Evolutionary conservation across 31 red algal genomes (phyloP).

Genomic region (Endocladia muricata): DNA sequence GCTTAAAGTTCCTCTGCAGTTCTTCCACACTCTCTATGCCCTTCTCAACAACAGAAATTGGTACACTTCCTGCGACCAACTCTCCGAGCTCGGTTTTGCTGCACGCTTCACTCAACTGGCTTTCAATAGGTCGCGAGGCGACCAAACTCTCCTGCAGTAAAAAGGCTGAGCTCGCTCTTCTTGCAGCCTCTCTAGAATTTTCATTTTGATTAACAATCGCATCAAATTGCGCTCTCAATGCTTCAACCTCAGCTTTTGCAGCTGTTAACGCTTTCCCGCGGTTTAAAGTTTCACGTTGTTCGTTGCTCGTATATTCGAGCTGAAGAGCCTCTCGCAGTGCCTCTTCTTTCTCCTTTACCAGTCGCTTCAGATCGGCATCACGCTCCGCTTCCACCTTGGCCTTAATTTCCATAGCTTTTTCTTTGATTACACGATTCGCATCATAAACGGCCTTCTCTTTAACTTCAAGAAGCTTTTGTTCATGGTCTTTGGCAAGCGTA

Average conservation of each 20-base stretch:
- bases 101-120: slow-evolving; percentile 16
- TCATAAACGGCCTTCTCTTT: slow-evolving; percentile 32
- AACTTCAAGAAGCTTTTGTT: slow-evolving; percentile 31
- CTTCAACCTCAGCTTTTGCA: slow-evolving; percentile 37
- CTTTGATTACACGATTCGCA: slow-evolving; percentile 27
- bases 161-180: slow-evolving; percentile 41
- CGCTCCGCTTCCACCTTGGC: slow-evolving; percentile 10
- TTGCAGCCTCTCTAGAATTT: slow-evolving; percentile 49
- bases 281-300: slow-evolving; percentile 4
- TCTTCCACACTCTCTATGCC: slow-evolving; percentile 37
- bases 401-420: slow-evolving; percentile 42
- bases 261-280: slow-evolving; percentile 17
- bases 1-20: slow-evolving; percentile 24
- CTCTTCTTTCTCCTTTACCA: slow-evolving; percentile 44
- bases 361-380: slow-evolving; percentile 33
- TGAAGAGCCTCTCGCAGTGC: slow-evolving; percentile 28
- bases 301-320: slow-evolving; percentile 37
- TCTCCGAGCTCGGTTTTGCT: slow-evolving; percentile 38
- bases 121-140: slow-evolving; percentile 13
- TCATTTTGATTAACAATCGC: slow-evolving; percentile 33
- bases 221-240: slow-evolving; percentile 38
- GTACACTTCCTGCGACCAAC: slow-evolving; percentile 44
- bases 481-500: slow-evolving; percentile 32
- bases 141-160: slow-evolving; percentile 31
- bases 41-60: slow-evolving; percentile 6